phyloP scores from a whole-genome alignment of 1,284 basidiomycete genomes.

The Porogramme epimiltina region DNA sequence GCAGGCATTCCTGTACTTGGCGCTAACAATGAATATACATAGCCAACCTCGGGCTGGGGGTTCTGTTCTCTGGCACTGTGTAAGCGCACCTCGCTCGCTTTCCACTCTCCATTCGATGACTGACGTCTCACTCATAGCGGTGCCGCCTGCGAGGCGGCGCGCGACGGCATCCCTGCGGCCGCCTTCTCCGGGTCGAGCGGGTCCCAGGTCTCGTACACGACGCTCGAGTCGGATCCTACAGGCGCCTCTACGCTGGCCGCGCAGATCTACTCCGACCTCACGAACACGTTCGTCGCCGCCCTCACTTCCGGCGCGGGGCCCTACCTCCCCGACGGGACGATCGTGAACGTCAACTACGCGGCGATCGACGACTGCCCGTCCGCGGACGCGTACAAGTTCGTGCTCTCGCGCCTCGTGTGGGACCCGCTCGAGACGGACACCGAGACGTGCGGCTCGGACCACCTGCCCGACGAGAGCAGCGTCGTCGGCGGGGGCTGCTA shows the following conservation, averaged over 20 bases:
- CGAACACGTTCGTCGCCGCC: conserved; percentile 40
- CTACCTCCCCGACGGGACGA: conserved; percentile 43
- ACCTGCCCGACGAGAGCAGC: conserved; percentile 44
- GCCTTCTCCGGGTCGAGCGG: conserved; percentile 50
- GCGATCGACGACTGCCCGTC: conserved; percentile 40
- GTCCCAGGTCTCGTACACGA: conserved; percentile 48
- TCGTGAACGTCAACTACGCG: conserved; percentile 56
- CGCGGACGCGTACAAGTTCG: conserved; percentile 42
- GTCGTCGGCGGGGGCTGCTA: conserved; percentile 43
- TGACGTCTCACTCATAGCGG: conserved; percentile 35
- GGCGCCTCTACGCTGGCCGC: conserved; percentile 39
- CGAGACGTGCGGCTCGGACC: conserved; percentile 41
- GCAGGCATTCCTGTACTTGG: background rate
- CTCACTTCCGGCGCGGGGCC: conserved; percentile 35
- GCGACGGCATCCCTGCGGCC: conserved; percentile 48
- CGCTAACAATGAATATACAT: background rate
- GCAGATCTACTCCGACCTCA: conserved; percentile 44
- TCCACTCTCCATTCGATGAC: background rate
- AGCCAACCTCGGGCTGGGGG: conserved; percentile 22
- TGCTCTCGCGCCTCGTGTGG: conserved; percentile 44
- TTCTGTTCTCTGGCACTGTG: conserved; percentile 25
- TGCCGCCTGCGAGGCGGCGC: conserved; percentile 48
- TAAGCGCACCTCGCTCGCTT: conserved; percentile 1
- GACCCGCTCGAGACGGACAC: conserved; percentile 40
- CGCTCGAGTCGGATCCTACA: conserved; percentile 38